A percentile compares a stretch with the other conserved stretches of the same genome.
phyloP scores from a whole-genome alignment of 768 basidiomycete genomes.

The Cystobasidium tubakii region DNA sequence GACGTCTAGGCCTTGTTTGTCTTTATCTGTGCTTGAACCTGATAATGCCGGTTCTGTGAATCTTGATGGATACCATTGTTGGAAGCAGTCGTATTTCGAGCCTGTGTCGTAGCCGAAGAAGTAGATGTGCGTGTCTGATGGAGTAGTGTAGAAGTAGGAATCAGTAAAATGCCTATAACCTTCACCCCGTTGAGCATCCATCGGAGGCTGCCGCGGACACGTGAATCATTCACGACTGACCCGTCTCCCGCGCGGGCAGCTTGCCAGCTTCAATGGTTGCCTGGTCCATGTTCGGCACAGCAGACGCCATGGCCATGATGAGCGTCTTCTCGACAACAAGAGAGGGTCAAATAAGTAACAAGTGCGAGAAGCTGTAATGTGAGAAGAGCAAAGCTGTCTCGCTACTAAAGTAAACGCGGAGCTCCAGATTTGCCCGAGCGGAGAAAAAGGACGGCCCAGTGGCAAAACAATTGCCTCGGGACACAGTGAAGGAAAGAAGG shows the following conservation, averaged over 20 bases:
- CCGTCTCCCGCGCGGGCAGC: slow-evolving; percentile 2
- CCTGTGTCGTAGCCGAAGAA: slow-evolving; percentile 34
- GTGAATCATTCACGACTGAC: no score
- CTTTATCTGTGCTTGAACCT: neutral
- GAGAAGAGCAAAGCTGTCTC: neutral
- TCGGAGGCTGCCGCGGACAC: no score
- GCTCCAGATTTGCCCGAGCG: neutral
- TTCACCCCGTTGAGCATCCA: no score
- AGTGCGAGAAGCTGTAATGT: neutral
- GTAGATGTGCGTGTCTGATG: slow-evolving; percentile 19
- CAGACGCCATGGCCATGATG: neutral
- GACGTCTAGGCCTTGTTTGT: neutral
- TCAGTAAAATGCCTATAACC: no score
- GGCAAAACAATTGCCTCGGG: neutral
- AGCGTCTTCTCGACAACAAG: neutral
- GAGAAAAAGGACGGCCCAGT: neutral
- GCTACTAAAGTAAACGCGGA: neutral
- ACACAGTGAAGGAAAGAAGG: neutral
- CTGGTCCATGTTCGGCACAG: slow-evolving; percentile 4
- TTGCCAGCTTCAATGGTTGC: neutral
- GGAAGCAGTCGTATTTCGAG: slow-evolving; percentile 24
- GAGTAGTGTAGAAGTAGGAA: neutral
- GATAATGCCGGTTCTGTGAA: slow-evolving; percentile 30
- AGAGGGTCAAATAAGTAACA: neutral
- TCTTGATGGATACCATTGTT: slow-evolving; percentile 30